These are phyloP conservation scores for Cyclocybe aegerita DNA, from an alignment of 768 basidiomycete genomes.

Conservation along the genomic window DNA sequence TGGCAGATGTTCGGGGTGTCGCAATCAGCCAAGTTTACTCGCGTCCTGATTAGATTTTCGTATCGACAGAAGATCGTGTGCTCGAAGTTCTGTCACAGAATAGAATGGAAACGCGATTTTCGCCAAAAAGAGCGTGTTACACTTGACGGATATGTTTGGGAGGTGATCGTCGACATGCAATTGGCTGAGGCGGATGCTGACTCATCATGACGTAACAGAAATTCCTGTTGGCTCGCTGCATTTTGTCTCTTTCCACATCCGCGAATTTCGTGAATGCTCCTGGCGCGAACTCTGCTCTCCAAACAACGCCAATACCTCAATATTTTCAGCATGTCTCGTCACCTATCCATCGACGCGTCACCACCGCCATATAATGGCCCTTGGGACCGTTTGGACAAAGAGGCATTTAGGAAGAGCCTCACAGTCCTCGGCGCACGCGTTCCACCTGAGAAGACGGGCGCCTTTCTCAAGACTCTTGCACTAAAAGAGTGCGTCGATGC, in stretches of 20 bases:
- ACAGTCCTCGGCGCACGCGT: slow-evolving; percentile 70
- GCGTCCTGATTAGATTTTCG: too few relatives aligned
- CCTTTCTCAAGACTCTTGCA: slow-evolving; percentile 54
- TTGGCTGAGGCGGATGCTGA: too few relatives aligned
- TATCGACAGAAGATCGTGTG: too few relatives aligned
- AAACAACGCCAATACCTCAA: neutral
- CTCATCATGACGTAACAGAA: too few relatives aligned
- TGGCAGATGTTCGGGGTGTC: too few relatives aligned
- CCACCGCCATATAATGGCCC: slow-evolving; percentile 49
- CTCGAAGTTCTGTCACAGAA: too few relatives aligned
- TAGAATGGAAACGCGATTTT: too few relatives aligned
- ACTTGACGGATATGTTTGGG: too few relatives aligned
- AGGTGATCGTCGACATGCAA: too few relatives aligned
- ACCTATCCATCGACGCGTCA: slow-evolving; percentile 37
- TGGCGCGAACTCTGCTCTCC: slow-evolving; percentile 9
- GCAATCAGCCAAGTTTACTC: too few relatives aligned
- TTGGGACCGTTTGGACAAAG: slow-evolving; percentile 54
- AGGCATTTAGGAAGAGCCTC: slow-evolving; percentile 63
- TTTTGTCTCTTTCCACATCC: neutral
- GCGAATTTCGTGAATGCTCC: slow-evolving; percentile 14
- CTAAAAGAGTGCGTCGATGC: slow-evolving; percentile 53
- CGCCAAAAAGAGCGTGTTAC: too few relatives aligned
- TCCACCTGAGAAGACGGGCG: slow-evolving; percentile 51
- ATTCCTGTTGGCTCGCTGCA: neutral
- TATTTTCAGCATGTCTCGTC: slow-evolving; percentile 32